These are phyloP conservation scores for Chlorella sp. DNA, from an alignment of 139 green algal species.

Conservation along the genomic window DNA sequence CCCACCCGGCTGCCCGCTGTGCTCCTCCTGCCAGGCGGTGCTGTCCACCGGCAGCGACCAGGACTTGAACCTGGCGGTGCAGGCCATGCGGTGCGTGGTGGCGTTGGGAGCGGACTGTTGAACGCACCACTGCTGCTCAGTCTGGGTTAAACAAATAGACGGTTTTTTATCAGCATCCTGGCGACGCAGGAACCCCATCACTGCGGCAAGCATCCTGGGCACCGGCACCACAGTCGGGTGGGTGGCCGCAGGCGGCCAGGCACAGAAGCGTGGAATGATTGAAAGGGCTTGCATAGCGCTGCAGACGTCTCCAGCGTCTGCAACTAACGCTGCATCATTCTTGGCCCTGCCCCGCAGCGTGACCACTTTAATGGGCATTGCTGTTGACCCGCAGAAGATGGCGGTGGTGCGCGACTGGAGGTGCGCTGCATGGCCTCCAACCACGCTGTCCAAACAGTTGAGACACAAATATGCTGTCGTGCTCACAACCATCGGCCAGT, in stretches of 20 bases:
- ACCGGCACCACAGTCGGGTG: slow-evolving; percentile 21
- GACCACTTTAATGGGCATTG: slow-evolving; percentile 24
- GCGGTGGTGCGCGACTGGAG: slow-evolving; percentile 14
- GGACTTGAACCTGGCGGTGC: slow-evolving; percentile 33
- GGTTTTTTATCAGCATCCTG: too few species aligned
- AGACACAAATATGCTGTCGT: too few species aligned
- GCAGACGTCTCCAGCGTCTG: too few species aligned
- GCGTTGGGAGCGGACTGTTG: neutral
- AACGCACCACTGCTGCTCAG: neutral
- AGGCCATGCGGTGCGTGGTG: slow-evolving; percentile 8
- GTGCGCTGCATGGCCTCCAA: too few species aligned
- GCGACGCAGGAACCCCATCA: slow-evolving; percentile 36
- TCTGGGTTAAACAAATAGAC: too few species aligned
- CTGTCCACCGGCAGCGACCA: neutral
- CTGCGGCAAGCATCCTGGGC: slow-evolving; percentile 11
- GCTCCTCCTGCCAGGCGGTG: neutral
- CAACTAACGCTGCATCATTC: too few species aligned
- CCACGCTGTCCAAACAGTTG: too few species aligned
- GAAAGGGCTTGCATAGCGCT: too few species aligned
- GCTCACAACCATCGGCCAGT: too few species aligned
- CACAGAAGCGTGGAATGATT: too few species aligned
- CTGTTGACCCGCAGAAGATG: slow-evolving; percentile 9
- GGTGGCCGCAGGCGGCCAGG: too few species aligned
- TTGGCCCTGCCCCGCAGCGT: neutral
- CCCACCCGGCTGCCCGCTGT: neutral